Evolutionary conservation across 768 basidiomycete species (phyloP).

Genomic region (Lactifluus subvellereus): DNA sequence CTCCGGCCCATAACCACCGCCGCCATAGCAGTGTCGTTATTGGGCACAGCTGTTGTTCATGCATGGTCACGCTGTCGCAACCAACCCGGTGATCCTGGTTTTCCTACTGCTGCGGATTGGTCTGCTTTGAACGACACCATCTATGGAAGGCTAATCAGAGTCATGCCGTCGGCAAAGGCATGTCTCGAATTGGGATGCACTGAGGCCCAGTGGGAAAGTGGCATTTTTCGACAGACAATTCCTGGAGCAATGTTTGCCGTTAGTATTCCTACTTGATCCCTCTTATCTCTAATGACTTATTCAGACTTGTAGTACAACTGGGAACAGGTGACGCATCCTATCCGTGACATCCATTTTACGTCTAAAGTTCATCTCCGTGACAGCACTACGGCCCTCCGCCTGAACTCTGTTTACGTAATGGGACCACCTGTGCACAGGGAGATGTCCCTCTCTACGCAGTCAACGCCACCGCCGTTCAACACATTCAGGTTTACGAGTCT

Average conservation of each 20-base stretch:
- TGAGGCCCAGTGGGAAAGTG: constrained; percentile 17
- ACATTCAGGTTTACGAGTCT: constrained; percentile 8
- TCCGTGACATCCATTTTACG: not conserved
- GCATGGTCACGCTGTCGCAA: constrained; percentile 19
- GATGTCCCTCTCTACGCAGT: constrained; percentile 21
- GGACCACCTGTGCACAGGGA: constrained; percentile 17
- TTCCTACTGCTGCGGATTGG: constrained; percentile 15
- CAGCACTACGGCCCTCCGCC: constrained; percentile 13
- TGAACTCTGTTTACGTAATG: not conserved
- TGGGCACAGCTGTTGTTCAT: not conserved
- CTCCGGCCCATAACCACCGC: not conserved
- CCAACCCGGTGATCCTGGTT: constrained; percentile 21
- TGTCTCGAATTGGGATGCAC: constrained; percentile 14
- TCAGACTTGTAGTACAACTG: constrained; percentile 15
- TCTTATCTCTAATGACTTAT: not conserved
- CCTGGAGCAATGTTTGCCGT: constrained; percentile 22
- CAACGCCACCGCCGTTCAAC: constrained; percentile 16
- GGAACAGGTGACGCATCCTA: constrained; percentile 15
- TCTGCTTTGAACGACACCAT: constrained; percentile 15
- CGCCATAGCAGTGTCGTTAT: not conserved
- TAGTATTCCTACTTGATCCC: not conserved
- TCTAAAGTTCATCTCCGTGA: not conserved
- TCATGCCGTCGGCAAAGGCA: constrained; percentile 15
- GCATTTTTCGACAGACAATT: constrained; percentile 14
- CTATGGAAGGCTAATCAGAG: constrained; percentile 11